phyloP scores from a whole-genome alignment of 371 early-diverging fungal genomes.

The Dichotomocladium elegans region DNA sequence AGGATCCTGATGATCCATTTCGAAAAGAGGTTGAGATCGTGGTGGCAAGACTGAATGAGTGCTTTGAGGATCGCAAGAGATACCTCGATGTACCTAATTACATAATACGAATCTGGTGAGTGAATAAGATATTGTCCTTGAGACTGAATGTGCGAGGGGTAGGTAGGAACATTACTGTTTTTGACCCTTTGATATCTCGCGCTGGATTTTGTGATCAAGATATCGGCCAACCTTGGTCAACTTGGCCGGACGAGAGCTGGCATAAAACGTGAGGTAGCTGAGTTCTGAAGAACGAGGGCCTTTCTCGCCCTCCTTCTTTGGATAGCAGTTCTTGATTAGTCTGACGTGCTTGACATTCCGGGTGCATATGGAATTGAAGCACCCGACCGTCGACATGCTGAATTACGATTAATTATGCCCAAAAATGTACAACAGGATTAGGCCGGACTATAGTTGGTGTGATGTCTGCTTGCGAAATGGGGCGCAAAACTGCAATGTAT shows the following conservation, averaged over 20 bases:
- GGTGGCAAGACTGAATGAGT: conserved; percentile 68
- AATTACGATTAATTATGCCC: too few species aligned
- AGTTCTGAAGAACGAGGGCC: conserved; percentile 81
- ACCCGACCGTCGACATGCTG: background rate
- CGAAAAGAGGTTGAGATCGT: conserved; percentile 80
- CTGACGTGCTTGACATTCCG: conserved; percentile 81
- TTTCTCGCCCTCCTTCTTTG: conserved; percentile 76
- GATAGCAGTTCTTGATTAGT: conserved; percentile 90
- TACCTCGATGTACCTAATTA: conserved; percentile 40
- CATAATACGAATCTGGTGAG: too few species aligned
- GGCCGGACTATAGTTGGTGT: too few species aligned
- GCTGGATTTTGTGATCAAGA: conserved; percentile 71
- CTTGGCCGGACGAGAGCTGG: conserved; percentile 87
- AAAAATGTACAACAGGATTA: too few species aligned
- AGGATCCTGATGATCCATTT: conserved; percentile 63
- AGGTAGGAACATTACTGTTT: conserved; percentile 57
- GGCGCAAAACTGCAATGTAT: too few species aligned
- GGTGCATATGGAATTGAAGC: background rate
- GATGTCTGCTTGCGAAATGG: too few species aligned
- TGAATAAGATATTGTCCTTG: too few species aligned
- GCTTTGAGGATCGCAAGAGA: conserved; percentile 71
- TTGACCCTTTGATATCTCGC: conserved; percentile 63
- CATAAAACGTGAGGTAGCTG: conserved; percentile 88
- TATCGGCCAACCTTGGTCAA: conserved; percentile 87
- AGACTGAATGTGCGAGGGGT: too few species aligned